Conservation (phyloP, 148 eudicot species). For the Pharnaceum exiguum region DNA sequence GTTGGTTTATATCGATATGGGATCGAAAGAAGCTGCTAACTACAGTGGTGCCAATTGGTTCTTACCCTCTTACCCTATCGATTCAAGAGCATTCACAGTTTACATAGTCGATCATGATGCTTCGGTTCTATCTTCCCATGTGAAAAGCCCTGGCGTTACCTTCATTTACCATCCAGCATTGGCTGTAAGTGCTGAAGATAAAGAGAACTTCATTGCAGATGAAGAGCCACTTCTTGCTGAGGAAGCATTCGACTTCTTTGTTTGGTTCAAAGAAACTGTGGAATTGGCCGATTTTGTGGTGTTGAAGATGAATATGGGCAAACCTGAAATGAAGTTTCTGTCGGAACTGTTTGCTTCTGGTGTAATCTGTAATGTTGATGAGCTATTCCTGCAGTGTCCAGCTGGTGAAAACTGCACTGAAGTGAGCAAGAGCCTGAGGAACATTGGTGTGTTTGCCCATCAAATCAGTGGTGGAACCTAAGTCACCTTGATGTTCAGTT, state of each 20-base stretch:
- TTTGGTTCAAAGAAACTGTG: constrained; percentile 69
- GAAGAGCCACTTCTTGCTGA: constrained; percentile 41
- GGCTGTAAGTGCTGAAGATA: constrained; percentile 34
- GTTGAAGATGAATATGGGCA: constrained; percentile 63
- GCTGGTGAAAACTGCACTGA: constrained; percentile 38
- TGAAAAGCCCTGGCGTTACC: constrained; percentile 66
- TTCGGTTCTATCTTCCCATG: constrained; percentile 57
- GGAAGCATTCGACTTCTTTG: constrained; percentile 58
- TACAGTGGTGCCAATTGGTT: constrained; percentile 42
- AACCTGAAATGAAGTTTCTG: constrained; percentile 47
- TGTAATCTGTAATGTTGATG: constrained; percentile 67
- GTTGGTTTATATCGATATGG: constrained; percentile 66
- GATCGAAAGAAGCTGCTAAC: constrained; percentile 51
- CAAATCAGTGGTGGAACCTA: constrained; percentile 67
- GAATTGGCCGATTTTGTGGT: constrained; percentile 63
- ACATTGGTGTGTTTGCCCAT: constrained; percentile 66
- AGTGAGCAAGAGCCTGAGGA: constrained; percentile 50
- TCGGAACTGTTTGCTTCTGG: constrained; percentile 61
- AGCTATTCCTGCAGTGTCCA: constrained; percentile 62
- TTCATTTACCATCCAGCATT: constrained; percentile 74
- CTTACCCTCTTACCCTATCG: constrained; percentile 44
- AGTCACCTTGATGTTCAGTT: background rate
- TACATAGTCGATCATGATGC: constrained; percentile 65
- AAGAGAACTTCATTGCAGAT: constrained; percentile 34
- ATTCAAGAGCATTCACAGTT: constrained; percentile 41